A percentile compares a stretch with the other conserved stretches of the same genome.
Evolutionary conservation across 129 eudicot species (phyloP).

Genomic region (Dittrichia graveolens): DNA sequence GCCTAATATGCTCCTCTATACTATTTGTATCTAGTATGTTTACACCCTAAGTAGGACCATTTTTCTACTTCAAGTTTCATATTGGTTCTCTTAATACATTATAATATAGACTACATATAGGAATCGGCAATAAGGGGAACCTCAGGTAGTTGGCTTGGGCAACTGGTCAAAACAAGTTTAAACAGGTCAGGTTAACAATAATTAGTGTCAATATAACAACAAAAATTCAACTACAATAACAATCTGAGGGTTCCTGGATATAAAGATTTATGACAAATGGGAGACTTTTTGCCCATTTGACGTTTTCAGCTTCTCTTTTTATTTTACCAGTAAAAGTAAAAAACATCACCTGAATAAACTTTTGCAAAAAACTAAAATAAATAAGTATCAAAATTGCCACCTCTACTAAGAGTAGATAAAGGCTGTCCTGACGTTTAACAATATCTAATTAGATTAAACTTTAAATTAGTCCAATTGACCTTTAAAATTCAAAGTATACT

Average conservation of each 20-base stretch:
- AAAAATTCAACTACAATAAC: slow-evolving; percentile 1
- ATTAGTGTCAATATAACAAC: not conserved
- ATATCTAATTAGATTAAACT: not conserved
- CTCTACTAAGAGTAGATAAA: not conserved
- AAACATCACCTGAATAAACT: not conserved
- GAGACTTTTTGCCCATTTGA: too few relatives aligned
- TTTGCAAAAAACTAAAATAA: not conserved
- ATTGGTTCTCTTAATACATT: not conserved
- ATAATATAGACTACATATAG: not conserved
- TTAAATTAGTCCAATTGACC: not conserved
- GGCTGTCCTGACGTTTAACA: not conserved
- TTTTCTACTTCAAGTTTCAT: not conserved
- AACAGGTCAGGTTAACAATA: not conserved
- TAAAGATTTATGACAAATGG: not conserved
- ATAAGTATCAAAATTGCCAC: not conserved
- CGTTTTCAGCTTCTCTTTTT: not conserved
- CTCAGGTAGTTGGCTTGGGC: too few relatives aligned
- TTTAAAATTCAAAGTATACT: not conserved
- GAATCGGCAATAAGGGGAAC: not conserved
- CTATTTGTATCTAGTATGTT: not conserved
- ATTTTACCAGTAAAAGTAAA: not conserved
- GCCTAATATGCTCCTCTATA: not conserved
- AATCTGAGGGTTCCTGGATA: too few relatives aligned
- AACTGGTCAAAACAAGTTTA: not conserved
- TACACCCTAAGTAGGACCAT: not conserved